These are phyloP conservation scores for Akanthomyces uredinophilus DNA, from an alignment of 2,329 filamentous ascomycete genomes.

Conservation along the genomic window DNA sequence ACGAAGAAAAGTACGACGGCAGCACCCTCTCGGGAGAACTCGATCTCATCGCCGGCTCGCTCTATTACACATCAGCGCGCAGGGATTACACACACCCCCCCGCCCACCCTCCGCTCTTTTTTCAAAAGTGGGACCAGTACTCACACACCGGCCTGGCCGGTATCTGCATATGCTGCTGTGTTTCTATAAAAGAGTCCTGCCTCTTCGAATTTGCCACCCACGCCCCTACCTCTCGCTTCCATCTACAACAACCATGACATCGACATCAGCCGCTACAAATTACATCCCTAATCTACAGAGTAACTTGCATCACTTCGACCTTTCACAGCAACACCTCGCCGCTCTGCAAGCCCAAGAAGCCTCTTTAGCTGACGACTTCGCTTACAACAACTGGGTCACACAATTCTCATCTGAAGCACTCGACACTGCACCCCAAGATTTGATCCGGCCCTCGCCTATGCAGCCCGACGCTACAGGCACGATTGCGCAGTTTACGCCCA, in stretches of 20 bases:
- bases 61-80: constrained; percentile 7
- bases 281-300: background rate
- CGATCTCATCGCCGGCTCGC: constrained; percentile 9
- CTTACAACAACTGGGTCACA: constrained; percentile 7
- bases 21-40: constrained; percentile 7
- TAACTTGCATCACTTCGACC: background rate
- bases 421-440: constrained; percentile 10
- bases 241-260: constrained; percentile 12
- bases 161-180: background rate
- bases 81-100: constrained; percentile 1
- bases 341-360: background rate
- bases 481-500: constrained; percentile 33
- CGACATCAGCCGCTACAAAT: constrained; percentile 1
- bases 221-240: constrained; percentile 9
- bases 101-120: background rate
- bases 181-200: constrained; percentile 10
- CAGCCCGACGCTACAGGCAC: constrained; percentile 39
- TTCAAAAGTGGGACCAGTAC: background rate
- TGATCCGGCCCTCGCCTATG: constrained; percentile 28
- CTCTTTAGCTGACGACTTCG: background rate
- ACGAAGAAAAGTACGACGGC: background rate
- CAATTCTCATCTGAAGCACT: constrained; percentile 1
- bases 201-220: constrained; percentile 12
- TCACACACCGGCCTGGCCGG: constrained; percentile 10
- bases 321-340: background rate